Percentiles rank a stretch among this genome's conserved stretches.
Conservation (phyloP, 192 early-diverging fungal genomes). For the Entomortierella lignicola region DNA sequence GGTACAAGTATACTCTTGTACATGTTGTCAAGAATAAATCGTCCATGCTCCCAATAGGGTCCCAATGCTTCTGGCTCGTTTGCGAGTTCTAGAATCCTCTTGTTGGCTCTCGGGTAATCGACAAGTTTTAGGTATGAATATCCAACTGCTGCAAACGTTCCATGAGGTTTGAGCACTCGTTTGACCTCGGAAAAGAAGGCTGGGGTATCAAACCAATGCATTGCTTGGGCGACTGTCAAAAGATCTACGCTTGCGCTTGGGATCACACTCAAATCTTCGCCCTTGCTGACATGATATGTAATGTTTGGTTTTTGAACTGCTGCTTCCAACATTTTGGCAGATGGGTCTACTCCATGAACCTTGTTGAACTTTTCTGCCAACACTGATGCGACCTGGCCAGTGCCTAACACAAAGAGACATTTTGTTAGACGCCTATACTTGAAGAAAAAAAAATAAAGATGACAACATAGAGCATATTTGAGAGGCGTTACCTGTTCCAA, state of each 20-base stretch:
- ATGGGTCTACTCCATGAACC: slow-evolving; percentile 62
- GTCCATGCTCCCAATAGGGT: slow-evolving; percentile 59
- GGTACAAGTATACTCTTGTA: slow-evolving; percentile 60
- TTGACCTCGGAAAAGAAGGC: slow-evolving; percentile 66
- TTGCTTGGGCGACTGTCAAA: slow-evolving; percentile 59
- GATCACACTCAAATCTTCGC: slow-evolving; percentile 53
- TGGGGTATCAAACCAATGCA: slow-evolving; percentile 70
- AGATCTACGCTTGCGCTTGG: slow-evolving; percentile 53
- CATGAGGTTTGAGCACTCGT: slow-evolving; percentile 69
- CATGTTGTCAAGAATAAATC: slow-evolving; percentile 59
- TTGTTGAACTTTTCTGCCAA: slow-evolving; percentile 61
- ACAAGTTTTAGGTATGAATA: slow-evolving; percentile 60
- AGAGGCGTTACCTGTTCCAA: slow-evolving; percentile 62
- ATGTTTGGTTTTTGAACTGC: slow-evolving; percentile 57
- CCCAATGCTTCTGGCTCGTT: slow-evolving; percentile 46
- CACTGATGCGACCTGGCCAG: slow-evolving; percentile 63
- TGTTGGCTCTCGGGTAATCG: slow-evolving; percentile 42
- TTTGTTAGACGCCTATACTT: neutral
- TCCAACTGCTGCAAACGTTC: slow-evolving; percentile 66
- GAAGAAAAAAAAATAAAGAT: no score
- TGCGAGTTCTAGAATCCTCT: slow-evolving; percentile 38
- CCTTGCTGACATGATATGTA: slow-evolving; percentile 52
- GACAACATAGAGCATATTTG: no score
- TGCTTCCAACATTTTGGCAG: slow-evolving; percentile 50
- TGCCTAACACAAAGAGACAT: no score